Evolutionary conservation across 352 stramenopile species (phyloP), one percentile per base, ranked within the genome.

Genomic region (Globisporangium iwayamae): DNA sequence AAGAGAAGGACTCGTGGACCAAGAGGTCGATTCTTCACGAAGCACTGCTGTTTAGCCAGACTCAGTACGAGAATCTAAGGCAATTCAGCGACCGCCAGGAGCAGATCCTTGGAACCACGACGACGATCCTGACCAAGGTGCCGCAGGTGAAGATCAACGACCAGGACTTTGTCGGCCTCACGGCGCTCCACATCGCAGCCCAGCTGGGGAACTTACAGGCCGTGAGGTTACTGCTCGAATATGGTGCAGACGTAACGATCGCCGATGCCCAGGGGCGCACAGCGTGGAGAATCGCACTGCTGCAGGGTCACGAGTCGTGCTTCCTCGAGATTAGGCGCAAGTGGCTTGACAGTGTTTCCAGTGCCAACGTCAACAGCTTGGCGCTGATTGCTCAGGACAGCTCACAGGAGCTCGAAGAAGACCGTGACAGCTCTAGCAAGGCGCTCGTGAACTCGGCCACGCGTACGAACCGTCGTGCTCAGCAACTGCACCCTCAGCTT

Each of bases 321-420:
- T 87, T 87, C 25, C 66, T 86, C n/a, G 83, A 89, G 46, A 84
- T 91, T 38, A 75, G 75, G 9, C 77, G 69, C 41, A 85, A 89
- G 34, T 89, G 82, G 79, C 59, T 89, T 43, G 73, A 60, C 50
- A 65, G 63, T 7, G 53, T 59, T 5, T 34, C 62, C 1, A 39
- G 45, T 1, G n/a, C 39, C 8, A 53, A 18, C 30, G 20, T 16
- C 18, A 60, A 13, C 52, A 57, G 32, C 30, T 43, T 18, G 55
- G 59, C 4, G 41, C 41, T 62, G 25, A 22, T 20, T 14, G n/a
- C 36, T n/a, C 50, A 36, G 16, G 2, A 63, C 53, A 59, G 28
- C 28, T 28, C 28, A n/a, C 34, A 60, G 39, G n/a, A 62, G 38
- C 25, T 54, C 20, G 8, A 58, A 48, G 32, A 71, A 48, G 32